Conservation (phyloP, 768 basidiomycete species). For the Boletellus ananas region DNA sequence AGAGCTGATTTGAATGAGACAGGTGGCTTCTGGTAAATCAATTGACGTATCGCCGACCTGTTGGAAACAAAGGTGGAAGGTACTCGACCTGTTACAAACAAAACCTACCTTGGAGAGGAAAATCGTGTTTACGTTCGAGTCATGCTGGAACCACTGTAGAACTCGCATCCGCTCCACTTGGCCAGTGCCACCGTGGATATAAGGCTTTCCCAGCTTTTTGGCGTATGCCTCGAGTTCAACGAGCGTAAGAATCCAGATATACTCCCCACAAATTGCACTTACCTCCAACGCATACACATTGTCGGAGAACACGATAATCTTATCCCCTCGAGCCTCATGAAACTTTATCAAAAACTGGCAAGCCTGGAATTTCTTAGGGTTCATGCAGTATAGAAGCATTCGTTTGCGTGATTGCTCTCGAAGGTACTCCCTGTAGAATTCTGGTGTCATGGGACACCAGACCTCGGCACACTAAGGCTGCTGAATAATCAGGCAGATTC, state of each 20-base stretch:
- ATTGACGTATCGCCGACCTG: constrained; percentile 98
- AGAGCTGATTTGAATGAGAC: constrained; percentile 98
- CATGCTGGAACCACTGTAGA: constrained; percentile 92
- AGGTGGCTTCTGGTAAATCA: constrained; percentile 97
- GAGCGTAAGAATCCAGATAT: constrained; percentile 1
- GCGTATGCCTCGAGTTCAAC: constrained; percentile 71
- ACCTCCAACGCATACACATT: constrained; percentile 98
- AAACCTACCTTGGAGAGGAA: constrained; percentile 87
- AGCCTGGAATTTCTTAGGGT: constrained; percentile 98
- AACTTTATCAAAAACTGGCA: constrained; percentile 99
- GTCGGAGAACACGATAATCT: constrained; percentile 99
- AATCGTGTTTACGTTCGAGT: constrained; percentile 94
- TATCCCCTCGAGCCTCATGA: constrained; percentile 96
- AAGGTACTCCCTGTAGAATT: constrained; percentile 97
- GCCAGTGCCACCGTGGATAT: constrained; percentile 94
- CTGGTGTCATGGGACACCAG: constrained; percentile 99
- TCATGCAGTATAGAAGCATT: constrained; percentile 99
- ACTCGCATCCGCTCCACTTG: constrained; percentile 96
- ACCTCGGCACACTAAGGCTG: constrained; percentile 88
- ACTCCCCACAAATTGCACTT: neutral
- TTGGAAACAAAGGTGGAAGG: constrained; percentile 16
- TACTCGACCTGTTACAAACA: constrained; percentile 6
- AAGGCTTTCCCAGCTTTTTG: constrained; percentile 87
- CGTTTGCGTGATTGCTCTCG: constrained; percentile 88
- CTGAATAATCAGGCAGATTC: neutral